These are phyloP conservation scores for Hondaea fermentalgiana DNA, from an alignment of 108 stramenopile species.

Conservation along the genomic window DNA sequence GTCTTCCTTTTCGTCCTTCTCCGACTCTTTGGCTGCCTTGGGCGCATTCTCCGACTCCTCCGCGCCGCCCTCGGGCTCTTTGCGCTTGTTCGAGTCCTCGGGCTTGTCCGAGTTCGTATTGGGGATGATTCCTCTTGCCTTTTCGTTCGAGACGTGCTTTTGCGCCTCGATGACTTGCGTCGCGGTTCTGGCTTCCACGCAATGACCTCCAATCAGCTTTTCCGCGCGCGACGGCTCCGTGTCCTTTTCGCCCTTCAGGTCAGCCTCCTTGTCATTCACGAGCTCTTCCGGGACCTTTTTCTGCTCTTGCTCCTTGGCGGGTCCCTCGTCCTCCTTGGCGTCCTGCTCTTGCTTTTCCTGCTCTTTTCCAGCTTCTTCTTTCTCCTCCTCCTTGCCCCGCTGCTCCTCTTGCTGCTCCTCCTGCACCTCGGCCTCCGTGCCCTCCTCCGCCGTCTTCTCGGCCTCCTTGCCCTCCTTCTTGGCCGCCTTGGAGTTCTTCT, in stretches of 20 bases:
- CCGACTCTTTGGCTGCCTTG: not conserved
- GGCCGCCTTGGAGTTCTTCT: not conserved
- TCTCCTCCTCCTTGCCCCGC: not conserved
- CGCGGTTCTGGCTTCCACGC: not conserved
- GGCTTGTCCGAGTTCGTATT: no score
- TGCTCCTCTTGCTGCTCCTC: not conserved
- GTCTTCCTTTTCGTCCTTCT: conserved; percentile 10
- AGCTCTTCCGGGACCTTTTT: no score
- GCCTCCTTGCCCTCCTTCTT: not conserved
- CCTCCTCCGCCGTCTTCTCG: not conserved
- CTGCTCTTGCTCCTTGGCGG: no score
- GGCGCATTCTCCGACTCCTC: no score
- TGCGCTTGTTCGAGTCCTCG: no score
- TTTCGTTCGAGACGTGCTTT: not conserved
- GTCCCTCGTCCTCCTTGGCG: not conserved
- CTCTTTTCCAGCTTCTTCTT: no score
- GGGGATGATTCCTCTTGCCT: no score
- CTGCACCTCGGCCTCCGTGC: not conserved
- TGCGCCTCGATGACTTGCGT: not conserved
- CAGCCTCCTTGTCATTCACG: not conserved
- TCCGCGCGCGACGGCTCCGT: not conserved
- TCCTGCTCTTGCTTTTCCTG: not conserved
- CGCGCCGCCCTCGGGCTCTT: no score
- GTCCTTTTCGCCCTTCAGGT: not conserved
- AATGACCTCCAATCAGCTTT: not conserved